A percentile compares a stretch with the other conserved stretches of the same genome.
These are phyloP conservation scores for Beauveria pseudobassiana DNA, from an alignment of 2,329 filamentous ascomycete genomes.

Conservation along the genomic window DNA sequence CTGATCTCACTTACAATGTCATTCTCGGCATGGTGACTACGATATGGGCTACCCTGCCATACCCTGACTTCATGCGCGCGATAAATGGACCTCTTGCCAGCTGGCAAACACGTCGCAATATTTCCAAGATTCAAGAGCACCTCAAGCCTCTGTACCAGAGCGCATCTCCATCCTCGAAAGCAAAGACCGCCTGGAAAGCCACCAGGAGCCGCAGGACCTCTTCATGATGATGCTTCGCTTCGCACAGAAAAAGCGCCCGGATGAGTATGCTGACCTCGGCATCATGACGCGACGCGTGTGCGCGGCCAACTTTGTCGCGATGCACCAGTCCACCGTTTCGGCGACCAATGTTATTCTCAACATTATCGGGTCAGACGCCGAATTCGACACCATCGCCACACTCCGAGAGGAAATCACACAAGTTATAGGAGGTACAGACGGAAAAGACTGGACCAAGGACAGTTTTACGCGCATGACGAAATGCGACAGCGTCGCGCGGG, in stretches of 20 bases:
- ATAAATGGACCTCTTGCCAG: not conserved
- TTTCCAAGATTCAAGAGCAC: not conserved
- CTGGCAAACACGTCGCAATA: not conserved
- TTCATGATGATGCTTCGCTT: constrained; percentile 35
- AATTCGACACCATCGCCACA: constrained; percentile 28
- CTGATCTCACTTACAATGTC: constrained; percentile 18
- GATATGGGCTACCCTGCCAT: constrained; percentile 25
- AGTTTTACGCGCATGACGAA: constrained; percentile 28
- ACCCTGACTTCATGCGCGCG: constrained; percentile 16
- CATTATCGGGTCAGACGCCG: constrained; percentile 27
- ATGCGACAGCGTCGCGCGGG: constrained; percentile 34
- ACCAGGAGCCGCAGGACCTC: constrained; percentile 28
- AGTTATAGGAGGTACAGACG: constrained; percentile 16
- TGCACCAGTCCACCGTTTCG: constrained; percentile 33
- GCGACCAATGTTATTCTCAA: constrained; percentile 33
- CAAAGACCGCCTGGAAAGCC: constrained; percentile 13
- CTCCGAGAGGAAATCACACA: constrained; percentile 30
- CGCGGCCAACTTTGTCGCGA: constrained; percentile 29
- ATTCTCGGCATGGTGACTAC: constrained; percentile 23
- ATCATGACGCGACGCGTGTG: constrained; percentile 25
- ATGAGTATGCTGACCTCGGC: constrained; percentile 25
- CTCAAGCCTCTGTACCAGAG: not conserved
- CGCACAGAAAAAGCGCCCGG: constrained; percentile 28
- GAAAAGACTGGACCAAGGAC: constrained; percentile 22
- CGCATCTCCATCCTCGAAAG: constrained; percentile 3